A percentile compares a stretch with the other conserved stretches of the same genome.
Conservation (phyloP, 106 monocot genomes). For the Triglochin maritima region DNA sequence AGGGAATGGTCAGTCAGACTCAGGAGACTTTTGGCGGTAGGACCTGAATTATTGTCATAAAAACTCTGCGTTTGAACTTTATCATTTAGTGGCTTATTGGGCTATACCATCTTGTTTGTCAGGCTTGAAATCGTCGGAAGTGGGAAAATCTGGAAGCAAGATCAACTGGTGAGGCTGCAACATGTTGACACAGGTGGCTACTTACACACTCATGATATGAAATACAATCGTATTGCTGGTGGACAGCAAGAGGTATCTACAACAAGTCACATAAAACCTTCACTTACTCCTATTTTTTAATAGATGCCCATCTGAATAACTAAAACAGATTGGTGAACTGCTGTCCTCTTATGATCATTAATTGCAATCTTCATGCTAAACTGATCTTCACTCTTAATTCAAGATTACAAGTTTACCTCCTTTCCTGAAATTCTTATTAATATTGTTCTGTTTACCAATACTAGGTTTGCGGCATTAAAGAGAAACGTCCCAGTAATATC, state of each 20-base stretch:
- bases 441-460: neutral
- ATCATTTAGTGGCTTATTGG: neutral
- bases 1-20: slow-evolving; percentile 51
- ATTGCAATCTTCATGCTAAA: neutral
- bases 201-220: slow-evolving; percentile 74
- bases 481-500: slow-evolving; percentile 49
- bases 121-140: slow-evolving; percentile 63
- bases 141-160: slow-evolving; percentile 65
- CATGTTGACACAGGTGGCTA: slow-evolving; percentile 76
- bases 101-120: neutral
- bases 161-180: slow-evolving; percentile 47
- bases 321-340: neutral
- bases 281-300: neutral
- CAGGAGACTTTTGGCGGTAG: slow-evolving; percentile 72
- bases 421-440: neutral
- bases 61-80: neutral
- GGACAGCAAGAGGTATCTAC: slow-evolving; percentile 77
- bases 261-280: neutral
- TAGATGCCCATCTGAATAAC: neutral
- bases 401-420: neutral
- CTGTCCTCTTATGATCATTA: neutral
- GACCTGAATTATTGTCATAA: slow-evolving; percentile 4
- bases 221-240: slow-evolving; percentile 45
- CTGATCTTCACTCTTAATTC: neutral
- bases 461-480: slow-evolving; percentile 62